phyloP scores from a whole-genome alignment of 164 flowering plant genomes.

The Sedum album region DNA sequence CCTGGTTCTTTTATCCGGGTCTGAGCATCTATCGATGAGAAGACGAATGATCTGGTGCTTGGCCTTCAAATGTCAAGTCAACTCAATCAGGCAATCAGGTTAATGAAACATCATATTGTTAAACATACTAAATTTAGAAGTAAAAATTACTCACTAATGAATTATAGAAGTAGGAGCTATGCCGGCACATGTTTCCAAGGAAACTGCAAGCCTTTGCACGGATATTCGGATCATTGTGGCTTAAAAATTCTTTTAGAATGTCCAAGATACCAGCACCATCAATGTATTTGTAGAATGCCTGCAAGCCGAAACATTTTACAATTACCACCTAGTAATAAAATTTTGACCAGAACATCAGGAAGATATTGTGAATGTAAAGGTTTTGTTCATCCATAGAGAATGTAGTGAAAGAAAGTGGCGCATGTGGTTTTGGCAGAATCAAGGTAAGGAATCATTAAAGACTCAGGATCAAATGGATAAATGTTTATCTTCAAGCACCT shows the following conservation, averaged over 20 bases:
- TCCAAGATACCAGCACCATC: neutral
- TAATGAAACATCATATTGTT: neutral
- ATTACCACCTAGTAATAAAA: neutral
- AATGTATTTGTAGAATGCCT: neutral
- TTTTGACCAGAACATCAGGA: too few relatives aligned
- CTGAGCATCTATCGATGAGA: too few relatives aligned
- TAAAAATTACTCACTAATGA: neutral
- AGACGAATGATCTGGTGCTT: too few relatives aligned
- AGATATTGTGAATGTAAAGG: neutral
- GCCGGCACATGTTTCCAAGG: neutral
- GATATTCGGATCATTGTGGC: neutral
- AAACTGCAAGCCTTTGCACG: neutral
- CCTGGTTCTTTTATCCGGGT: conserved; percentile 73
- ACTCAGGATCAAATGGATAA: neutral
- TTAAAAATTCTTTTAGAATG: neutral
- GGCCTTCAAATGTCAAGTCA: too few relatives aligned
- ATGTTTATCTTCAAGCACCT: neutral
- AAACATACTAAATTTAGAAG: neutral
- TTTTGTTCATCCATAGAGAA: neutral
- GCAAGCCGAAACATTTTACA: neutral
- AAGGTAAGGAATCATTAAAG: neutral
- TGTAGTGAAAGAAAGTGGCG: neutral
- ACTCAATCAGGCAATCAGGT: too few relatives aligned
- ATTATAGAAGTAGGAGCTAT: too few relatives aligned
- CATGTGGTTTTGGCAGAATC: neutral